These are phyloP conservation scores for Balansia obtecta DNA, from an alignment of 2,329 filamentous ascomycete species.

Conservation along the genomic window DNA sequence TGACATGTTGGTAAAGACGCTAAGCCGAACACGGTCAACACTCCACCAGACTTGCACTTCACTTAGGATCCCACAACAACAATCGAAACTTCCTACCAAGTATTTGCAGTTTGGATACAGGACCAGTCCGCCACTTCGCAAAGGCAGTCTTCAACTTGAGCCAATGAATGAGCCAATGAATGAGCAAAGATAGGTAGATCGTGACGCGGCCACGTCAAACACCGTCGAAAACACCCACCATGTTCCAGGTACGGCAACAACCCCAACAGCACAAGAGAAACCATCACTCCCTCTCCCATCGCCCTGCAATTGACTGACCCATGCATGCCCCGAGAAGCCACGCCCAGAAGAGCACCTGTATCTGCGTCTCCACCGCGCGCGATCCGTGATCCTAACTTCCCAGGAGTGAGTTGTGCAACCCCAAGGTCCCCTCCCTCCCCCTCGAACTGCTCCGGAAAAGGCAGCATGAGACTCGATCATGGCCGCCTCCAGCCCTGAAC, in stretches of 20 bases:
- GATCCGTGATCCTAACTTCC: constrained; percentile 68
- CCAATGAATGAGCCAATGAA: no score
- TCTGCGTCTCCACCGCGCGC: constrained; percentile 70
- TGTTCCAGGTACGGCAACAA: constrained; percentile 9
- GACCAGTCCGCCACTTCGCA: no score
- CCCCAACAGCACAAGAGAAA: neutral
- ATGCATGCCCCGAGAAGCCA: constrained; percentile 27
- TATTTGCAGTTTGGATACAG: no score
- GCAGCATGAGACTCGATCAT: neutral
- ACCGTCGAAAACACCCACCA: constrained; percentile 1
- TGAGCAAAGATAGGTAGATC: no score
- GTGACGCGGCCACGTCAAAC: no score
- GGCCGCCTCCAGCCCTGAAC: neutral
- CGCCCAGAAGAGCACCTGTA: constrained; percentile 64
- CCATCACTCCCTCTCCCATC: no score
- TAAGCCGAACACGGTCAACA: neutral
- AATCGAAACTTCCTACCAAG: no score
- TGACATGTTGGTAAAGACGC: neutral
- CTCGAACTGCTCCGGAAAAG: neutral
- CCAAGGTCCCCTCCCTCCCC: constrained; percentile 7
- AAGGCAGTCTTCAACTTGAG: no score
- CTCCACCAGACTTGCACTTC: neutral
- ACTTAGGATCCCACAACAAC: neutral
- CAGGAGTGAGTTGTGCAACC: constrained; percentile 46
- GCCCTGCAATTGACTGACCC: neutral